These are phyloP conservation scores for Fraxinus dipetala DNA, from an alignment of 305 asterid genomes.

Conservation along the genomic window DNA sequence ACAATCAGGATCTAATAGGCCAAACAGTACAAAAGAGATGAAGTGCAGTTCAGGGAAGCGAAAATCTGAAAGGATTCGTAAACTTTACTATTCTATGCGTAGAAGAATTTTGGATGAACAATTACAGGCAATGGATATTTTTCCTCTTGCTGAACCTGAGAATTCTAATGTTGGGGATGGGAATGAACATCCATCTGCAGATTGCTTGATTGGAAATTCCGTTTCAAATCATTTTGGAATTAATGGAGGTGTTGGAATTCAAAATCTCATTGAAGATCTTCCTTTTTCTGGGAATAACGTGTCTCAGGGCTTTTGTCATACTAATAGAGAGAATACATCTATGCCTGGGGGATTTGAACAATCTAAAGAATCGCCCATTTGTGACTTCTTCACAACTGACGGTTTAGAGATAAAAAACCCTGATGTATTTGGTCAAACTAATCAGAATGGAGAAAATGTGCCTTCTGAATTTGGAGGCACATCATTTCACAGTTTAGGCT, in stretches of 20 bases:
- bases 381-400: slow-evolving; percentile 28
- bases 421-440: not conserved
- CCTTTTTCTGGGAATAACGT: slow-evolving; percentile 22
- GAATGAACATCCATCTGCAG: slow-evolving; percentile 27
- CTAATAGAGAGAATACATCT: slow-evolving; percentile 22
- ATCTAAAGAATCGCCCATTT: slow-evolving; percentile 29
- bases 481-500: slow-evolving; percentile 35
- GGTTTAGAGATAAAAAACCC: slow-evolving; percentile 21
- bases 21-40: slow-evolving; percentile 36
- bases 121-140: slow-evolving; percentile 32
- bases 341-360: slow-evolving; percentile 27
- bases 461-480: slow-evolving; percentile 36
- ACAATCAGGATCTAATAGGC: slow-evolving; percentile 35
- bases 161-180: slow-evolving; percentile 26
- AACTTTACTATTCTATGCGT: slow-evolving; percentile 59
- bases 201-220: slow-evolving; percentile 30
- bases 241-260: slow-evolving; percentile 31
- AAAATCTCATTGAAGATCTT: slow-evolving; percentile 22
- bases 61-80: slow-evolving; percentile 50
- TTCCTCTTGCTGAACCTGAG: slow-evolving; percentile 36
- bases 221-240: slow-evolving; percentile 32
- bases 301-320: slow-evolving; percentile 19
- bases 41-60: slow-evolving; percentile 43
- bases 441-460: slow-evolving; percentile 17
- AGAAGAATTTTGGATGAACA: slow-evolving; percentile 59